A percentile compares a stretch with the other conserved stretches of the same genome.
Evolutionary conservation across 2,329 filamentous ascomycete species (phyloP).

Genomic region (Ceratocystis lukuohia): DNA sequence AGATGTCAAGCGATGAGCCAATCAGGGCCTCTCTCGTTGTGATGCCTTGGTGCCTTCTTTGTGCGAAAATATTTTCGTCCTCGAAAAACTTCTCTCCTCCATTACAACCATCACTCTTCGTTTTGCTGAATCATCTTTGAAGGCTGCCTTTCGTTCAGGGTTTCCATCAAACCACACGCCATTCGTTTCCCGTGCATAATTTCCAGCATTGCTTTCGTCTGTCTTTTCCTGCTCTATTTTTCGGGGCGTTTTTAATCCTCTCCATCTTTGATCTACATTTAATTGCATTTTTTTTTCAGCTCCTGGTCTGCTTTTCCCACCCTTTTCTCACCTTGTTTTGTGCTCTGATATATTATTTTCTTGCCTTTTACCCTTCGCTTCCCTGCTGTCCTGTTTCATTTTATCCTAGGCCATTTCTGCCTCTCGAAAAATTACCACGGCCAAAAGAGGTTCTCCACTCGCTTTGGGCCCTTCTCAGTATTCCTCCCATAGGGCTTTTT

Average conservation of each 20-base stretch:
- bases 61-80: neutral
- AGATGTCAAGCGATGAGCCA: neutral
- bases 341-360: neutral
- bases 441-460: neutral
- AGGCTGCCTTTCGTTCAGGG: neutral
- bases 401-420: neutral
- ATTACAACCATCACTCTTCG: neutral
- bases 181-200: neutral
- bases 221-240: neutral
- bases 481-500: neutral
- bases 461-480: neutral
- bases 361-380: neutral
- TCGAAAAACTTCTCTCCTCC: neutral
- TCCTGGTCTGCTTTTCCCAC: neutral
- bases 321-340: neutral
- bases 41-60: neutral
- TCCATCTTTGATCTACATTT: neutral
- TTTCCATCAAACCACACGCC: neutral
- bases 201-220: neutral
- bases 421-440: neutral
- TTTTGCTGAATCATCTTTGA: neutral
- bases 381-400: constrained; percentile 1
- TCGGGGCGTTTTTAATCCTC: neutral
- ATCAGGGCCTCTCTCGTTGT: neutral
- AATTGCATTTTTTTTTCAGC: neutral